Base-by-base conservation (phyloP, 305 asterid species). In the Fraxinus latifolia region DNA sequence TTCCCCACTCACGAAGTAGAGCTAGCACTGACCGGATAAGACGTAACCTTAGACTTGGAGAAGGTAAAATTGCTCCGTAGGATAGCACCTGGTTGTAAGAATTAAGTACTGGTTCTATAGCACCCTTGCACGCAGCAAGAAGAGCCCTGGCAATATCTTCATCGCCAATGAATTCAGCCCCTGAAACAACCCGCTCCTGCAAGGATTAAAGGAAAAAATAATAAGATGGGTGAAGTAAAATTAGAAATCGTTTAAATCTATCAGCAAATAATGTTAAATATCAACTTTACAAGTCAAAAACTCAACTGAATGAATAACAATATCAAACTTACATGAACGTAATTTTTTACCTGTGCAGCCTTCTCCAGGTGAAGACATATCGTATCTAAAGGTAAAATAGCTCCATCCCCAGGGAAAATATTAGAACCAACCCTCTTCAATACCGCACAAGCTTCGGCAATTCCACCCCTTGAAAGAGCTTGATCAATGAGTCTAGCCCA, bases 401-500 rank as follows among this genome's bases (percentile, higher is more conserved):
- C 90, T 79, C 97, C 98, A 86, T 94, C 99, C 36, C 97, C 97
- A 27, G 97, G 97, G 81, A 87, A 93, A 85, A 93, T 90, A 72
- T 84, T 90, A 62, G 96, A 91, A 81, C 97, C 98, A 77, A 88
- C 98, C 87, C 98, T 96, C 91, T 90, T 91, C 81, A 96, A 87
- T 71, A 92, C 95, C 19, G 93, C 89, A 89, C 98, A 94, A 78
- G 98, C 99, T 89, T 96, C 99, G 53, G 95, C 97, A 85, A 96
- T 88, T 79, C 99, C 99, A 81, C 97, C 98, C 76, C 90, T 90
- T 80, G 91, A 88, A 81, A 94, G 91, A 85, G 99, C 96, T 90
- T 96, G 98, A 91, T 93, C 95, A 31, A 94, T 88, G 87, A 96
- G 95, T 83, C 98, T 90, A 84, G 97, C 97, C 97, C 99, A 96